phyloP scores from a whole-genome alignment of 345 rosid genomes.

The Euphorbia peplus region DNA sequence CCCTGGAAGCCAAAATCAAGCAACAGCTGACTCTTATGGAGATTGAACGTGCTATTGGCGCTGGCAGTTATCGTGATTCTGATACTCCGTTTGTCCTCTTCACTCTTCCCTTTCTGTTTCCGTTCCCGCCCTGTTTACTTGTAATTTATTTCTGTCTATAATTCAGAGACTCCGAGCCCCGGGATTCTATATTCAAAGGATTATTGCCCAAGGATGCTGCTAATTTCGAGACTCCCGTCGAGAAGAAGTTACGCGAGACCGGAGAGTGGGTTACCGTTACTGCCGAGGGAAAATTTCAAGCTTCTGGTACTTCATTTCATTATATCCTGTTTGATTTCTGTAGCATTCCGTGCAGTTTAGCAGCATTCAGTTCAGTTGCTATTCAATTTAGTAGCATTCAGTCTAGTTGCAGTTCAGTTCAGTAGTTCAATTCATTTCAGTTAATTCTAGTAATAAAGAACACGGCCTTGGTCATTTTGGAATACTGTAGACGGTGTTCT shows the following conservation, averaged over 20 bases:
- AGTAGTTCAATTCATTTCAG: too few relatives aligned
- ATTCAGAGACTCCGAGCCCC: slow-evolving; percentile 41
- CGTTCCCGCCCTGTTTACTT: not conserved
- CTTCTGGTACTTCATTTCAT: slow-evolving; percentile 43
- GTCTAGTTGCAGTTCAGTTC: too few relatives aligned
- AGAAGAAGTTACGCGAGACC: slow-evolving; percentile 66
- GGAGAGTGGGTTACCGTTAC: slow-evolving; percentile 54
- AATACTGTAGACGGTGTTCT: too few relatives aligned
- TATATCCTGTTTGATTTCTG: slow-evolving; percentile 1
- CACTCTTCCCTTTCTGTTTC: not conserved
- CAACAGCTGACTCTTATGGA: slow-evolving; percentile 44
- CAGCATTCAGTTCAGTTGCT: too few relatives aligned
- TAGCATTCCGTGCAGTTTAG: too few relatives aligned
- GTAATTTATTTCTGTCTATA: not conserved
- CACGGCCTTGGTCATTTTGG: too few relatives aligned
- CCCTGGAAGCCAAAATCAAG: not conserved
- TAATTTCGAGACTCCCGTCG: slow-evolving; percentile 47
- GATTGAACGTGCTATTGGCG: slow-evolving; percentile 77
- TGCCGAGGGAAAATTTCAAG: slow-evolving; percentile 47
- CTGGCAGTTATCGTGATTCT: slow-evolving; percentile 69
- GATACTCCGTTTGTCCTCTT: slow-evolving; percentile 40
- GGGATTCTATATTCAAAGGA: slow-evolving; percentile 44
- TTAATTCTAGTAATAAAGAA: too few relatives aligned
- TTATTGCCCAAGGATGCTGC: slow-evolving; percentile 41
- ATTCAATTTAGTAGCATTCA: too few relatives aligned